Percentiles rank a stretch among this genome's conserved stretches.
These are phyloP conservation scores for Dioscorea cayenensis DNA, from an alignment of 116 monocot species.

Conservation along the genomic window DNA sequence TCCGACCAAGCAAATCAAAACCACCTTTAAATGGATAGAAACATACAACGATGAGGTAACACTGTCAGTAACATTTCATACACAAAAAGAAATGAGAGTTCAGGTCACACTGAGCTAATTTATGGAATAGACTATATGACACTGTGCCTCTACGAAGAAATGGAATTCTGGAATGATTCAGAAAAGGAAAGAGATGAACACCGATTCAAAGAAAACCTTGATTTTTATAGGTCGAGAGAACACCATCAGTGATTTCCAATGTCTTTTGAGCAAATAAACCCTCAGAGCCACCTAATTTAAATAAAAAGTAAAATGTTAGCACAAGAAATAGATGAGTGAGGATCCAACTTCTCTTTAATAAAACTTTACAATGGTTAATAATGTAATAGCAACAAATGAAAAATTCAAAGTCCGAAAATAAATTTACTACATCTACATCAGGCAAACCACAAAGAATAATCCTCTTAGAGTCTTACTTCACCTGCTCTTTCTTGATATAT, in stretches of 20 bases:
- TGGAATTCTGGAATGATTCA: neutral
- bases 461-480: too few relatives aligned
- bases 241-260: conserved; percentile 69
- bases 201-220: conserved; percentile 40
- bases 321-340: neutral
- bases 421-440: too few relatives aligned
- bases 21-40: conserved; percentile 46
- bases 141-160: too few relatives aligned
- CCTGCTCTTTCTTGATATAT: too few relatives aligned
- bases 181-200: too few relatives aligned
- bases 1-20: conserved; percentile 79
- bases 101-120: too few relatives aligned
- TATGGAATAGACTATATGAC: too few relatives aligned
- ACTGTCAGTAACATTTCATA: too few relatives aligned
- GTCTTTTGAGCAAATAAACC: conserved; percentile 76
- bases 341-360: neutral
- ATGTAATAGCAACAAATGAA: too few relatives aligned
- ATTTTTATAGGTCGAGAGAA: conserved; percentile 70
- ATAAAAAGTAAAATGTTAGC: neutral
- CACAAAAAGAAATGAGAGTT: too few relatives aligned
- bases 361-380: neutral
- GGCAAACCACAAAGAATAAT: too few relatives aligned
- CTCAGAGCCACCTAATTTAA: conserved; percentile 59
- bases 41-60: neutral
- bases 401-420: too few relatives aligned